phyloP scores from a whole-genome alignment of 2,329 filamentous ascomycete genomes.

The Fusarium scirpi region DNA sequence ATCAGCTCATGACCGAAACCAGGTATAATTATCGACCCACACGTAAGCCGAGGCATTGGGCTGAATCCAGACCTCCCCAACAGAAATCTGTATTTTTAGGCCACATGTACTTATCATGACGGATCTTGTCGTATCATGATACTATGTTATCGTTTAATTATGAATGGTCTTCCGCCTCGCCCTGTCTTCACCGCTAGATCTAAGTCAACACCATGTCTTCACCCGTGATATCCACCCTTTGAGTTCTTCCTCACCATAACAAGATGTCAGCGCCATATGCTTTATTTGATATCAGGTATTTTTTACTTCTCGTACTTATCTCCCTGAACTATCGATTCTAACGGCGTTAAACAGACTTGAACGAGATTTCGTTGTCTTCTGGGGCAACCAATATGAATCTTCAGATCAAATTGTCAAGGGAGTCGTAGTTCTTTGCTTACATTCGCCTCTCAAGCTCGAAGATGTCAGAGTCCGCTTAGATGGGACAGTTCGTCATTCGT shows the following conservation, averaged over 20 bases:
- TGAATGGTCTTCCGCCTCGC: not conserved
- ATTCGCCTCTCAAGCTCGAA: conserved; percentile 74
- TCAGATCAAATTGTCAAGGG: conserved; percentile 79
- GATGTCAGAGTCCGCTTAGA: conserved; percentile 77
- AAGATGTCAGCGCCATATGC: conserved; percentile 9
- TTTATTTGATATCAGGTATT: conserved; percentile 66
- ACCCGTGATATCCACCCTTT: not conserved
- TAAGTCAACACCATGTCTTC: conserved; percentile 12
- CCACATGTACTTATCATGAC: not conserved
- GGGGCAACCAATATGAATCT: conserved; percentile 78
- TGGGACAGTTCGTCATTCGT: conserved; percentile 74
- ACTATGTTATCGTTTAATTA: not conserved
- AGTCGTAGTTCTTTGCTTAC: conserved; percentile 77
- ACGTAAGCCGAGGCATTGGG: conserved; percentile 22
- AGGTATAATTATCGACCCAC: conserved; percentile 13
- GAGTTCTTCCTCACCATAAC: not conserved
- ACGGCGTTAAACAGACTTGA: conserved; percentile 68
- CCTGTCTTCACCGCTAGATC: not conserved
- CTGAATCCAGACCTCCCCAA: not conserved
- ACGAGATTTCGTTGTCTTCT: conserved; percentile 81
- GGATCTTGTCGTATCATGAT: not conserved
- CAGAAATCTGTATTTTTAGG: not conserved
- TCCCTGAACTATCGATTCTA: not conserved
- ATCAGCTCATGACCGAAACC: conserved; percentile 17
- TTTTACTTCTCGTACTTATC: not conserved